Conservation (phyloP, 495 filamentous ascomycete genomes). For the Aspergillus sclerotioniger region DNA sequence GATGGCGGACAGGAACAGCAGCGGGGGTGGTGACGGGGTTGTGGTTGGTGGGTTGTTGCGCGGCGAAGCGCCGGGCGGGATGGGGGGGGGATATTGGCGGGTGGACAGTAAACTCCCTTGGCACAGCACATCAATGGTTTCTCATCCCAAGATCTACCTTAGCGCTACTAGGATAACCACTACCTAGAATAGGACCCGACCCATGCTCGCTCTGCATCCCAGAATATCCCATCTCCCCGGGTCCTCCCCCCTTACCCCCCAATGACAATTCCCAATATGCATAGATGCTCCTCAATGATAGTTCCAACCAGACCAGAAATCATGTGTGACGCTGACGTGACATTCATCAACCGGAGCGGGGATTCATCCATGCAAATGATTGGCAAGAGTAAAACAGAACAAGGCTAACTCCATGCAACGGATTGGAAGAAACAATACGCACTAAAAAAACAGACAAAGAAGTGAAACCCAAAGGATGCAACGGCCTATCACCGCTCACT, state of each 20-base stretch:
- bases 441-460: constrained; percentile 8
- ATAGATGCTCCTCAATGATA: background rate
- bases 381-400: constrained; percentile 6
- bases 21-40: background rate
- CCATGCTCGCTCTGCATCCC: background rate
- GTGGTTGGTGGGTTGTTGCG: background rate
- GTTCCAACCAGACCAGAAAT: constrained; percentile 15
- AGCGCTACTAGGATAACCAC: background rate
- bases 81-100: background rate
- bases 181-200: background rate
- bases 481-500: background rate
- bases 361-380: constrained; percentile 16
- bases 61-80: background rate
- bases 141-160: constrained; percentile 8
- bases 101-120: background rate
- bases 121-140: too few species aligned
- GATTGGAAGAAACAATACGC: constrained; percentile 11
- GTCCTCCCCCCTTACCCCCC: background rate
- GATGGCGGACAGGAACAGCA: too few species aligned
- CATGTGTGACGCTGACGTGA: constrained; percentile 11
- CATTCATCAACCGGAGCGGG: constrained; percentile 7
- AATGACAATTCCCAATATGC: background rate
- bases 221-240: background rate
- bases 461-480: constrained; percentile 4
- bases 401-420: constrained; percentile 12